Conservation (phyloP, 768 basidiomycete species). For the Gloeophyllum trabeum region DNA sequence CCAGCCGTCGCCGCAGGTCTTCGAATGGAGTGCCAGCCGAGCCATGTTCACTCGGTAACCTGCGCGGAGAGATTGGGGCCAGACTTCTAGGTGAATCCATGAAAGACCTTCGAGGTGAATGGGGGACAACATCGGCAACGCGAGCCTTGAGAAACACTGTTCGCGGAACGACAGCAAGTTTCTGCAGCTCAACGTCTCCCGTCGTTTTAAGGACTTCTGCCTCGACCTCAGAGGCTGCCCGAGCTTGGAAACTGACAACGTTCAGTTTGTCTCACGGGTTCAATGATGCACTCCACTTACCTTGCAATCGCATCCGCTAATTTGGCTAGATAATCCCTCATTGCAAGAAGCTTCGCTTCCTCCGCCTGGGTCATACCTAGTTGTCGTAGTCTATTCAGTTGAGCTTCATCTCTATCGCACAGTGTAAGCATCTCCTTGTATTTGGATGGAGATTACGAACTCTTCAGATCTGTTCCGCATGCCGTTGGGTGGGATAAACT, state of each 20-base stretch:
- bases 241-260: conserved; percentile 48
- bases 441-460: conserved; percentile 31
- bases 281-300: conserved; percentile 25
- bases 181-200: conserved; percentile 69
- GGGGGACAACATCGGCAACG: conserved; percentile 23
- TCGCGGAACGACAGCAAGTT: conserved; percentile 82
- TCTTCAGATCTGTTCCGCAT: conserved; percentile 61
- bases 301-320: conserved; percentile 71
- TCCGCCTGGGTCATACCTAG: conserved; percentile 77
- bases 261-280: conserved; percentile 1
- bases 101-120: conserved; percentile 30
- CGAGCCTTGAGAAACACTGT: conserved; percentile 78
- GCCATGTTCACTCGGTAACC: conserved; percentile 36
- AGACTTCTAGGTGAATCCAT: conserved; percentile 29
- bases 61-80: conserved; percentile 37
- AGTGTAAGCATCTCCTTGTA: conserved; percentile 1
- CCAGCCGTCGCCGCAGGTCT: conserved; percentile 67
- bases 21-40: conserved; percentile 53
- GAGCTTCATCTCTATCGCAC: conserved; percentile 55
- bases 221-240: conserved; percentile 52
- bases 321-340: conserved; percentile 84
- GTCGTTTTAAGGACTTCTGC: conserved; percentile 51
- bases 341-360: conserved; percentile 76
- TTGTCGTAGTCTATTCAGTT: conserved; percentile 71
- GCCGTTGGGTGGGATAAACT: conserved; percentile 28